Evolutionary conservation across 2,329 filamentous ascomycete genomes (phyloP).

Genomic region (Ophiostoma ips): DNA sequence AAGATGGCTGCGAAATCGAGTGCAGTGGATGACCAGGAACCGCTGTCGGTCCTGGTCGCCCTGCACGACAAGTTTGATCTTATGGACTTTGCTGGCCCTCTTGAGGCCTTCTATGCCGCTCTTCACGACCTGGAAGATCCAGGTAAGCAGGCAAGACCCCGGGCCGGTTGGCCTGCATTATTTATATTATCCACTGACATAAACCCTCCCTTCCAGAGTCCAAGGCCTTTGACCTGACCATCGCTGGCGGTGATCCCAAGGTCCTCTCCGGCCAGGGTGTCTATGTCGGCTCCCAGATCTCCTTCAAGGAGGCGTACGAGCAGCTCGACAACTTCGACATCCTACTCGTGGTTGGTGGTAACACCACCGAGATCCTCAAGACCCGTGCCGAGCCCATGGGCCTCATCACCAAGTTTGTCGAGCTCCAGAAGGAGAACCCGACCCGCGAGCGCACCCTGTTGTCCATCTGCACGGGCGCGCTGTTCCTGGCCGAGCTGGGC

Average conservation of each 20-base stretch:
- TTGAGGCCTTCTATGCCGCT: constrained; percentile 37
- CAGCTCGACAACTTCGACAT: constrained; percentile 64
- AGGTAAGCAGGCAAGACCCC: constrained; percentile 31
- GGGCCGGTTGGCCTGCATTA: no score
- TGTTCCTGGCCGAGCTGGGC: constrained; percentile 63
- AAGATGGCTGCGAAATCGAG: constrained; percentile 46
- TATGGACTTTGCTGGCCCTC: constrained; percentile 42
- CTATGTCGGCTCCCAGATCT: constrained; percentile 58
- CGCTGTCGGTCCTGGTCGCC: constrained; percentile 45
- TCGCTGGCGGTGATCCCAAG: constrained; percentile 39
- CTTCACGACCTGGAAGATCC: constrained; percentile 39
- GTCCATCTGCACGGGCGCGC: constrained; percentile 65
- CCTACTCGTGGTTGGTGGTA: constrained; percentile 63
- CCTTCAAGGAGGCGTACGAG: constrained; percentile 65
- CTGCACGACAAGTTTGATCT: constrained; percentile 47
- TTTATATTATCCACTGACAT: no score
- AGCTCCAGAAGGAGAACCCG: constrained; percentile 68
- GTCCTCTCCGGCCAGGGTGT: constrained; percentile 49
- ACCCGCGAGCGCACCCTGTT: constrained; percentile 68
- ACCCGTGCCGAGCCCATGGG: constrained; percentile 53
- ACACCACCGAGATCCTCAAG: constrained; percentile 49
- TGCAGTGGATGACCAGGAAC: constrained; percentile 41
- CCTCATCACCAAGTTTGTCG: constrained; percentile 62
- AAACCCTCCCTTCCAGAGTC: constrained; percentile 10
- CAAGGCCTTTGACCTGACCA: constrained; percentile 45